phyloP scores from a whole-genome alignment of 441 rosid genomes.

The Populus tomentosa region DNA sequence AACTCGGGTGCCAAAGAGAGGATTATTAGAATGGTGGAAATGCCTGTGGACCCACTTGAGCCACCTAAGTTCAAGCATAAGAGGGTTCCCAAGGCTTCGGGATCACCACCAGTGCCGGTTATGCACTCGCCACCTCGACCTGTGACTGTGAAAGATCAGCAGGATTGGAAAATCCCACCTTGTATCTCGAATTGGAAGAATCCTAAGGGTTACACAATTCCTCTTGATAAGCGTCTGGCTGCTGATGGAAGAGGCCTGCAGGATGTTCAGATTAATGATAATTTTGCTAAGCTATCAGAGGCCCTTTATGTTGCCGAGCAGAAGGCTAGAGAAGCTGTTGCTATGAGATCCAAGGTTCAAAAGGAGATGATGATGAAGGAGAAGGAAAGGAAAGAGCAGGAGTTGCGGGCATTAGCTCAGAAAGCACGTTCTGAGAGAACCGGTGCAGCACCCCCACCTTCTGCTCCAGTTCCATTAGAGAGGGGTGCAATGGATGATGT shows the following conservation, averaged over 20 bases:
- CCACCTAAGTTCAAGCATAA: constrained; percentile 98
- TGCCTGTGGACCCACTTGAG: constrained; percentile 96
- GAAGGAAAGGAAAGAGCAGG: constrained; percentile 88
- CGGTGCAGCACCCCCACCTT: constrained; percentile 52
- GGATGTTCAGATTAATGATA: constrained; percentile 80
- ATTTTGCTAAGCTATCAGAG: constrained; percentile 90
- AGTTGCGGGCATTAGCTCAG: constrained; percentile 82
- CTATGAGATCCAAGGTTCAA: constrained; percentile 93
- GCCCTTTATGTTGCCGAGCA: constrained; percentile 94
- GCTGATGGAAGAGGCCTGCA: constrained; percentile 98
- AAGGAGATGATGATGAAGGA: constrained; percentile 94
- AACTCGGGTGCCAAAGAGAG: constrained; percentile 95
- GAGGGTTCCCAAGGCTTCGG: constrained; percentile 85
- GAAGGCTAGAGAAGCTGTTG: constrained; percentile 96
- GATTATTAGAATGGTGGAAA: constrained; percentile 91
- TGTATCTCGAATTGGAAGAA: constrained; percentile 97
- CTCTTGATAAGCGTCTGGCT: constrained; percentile 97
- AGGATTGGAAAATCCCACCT: constrained; percentile 97
- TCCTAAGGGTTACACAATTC: constrained; percentile 89
- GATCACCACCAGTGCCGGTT: constrained; percentile 94
- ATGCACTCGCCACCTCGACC: constrained; percentile 99
- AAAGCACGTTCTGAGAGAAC: constrained; percentile 91
- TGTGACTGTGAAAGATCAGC: constrained; percentile 93
- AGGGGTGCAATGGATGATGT: constrained; percentile 41
- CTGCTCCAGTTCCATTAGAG: constrained; percentile 54